Evolutionary conservation across 352 stramenopile genomes (phyloP), one percentile per base, ranked within the genome.

Genomic region (Pythium plurisporium): DNA sequence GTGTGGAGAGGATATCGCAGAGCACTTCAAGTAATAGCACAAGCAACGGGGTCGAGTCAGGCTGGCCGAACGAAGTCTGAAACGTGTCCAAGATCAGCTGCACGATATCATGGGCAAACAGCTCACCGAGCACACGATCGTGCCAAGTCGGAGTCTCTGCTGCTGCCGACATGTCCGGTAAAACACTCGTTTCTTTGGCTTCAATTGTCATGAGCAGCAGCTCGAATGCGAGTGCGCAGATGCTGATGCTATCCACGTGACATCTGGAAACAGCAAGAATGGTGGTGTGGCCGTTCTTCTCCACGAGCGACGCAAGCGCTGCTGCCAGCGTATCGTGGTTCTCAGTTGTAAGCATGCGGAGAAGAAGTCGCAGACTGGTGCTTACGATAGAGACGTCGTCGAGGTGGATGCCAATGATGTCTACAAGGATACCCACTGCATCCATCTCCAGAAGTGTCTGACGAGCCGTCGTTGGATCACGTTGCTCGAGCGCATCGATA

Each of bases 11-110:
- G 11, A 83, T 36, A 4, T 61, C 60, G 34, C 72, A 79, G 0
- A 83, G 44, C 37, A 81, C 40, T 44, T 62, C 50, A 2, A 83
- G 49, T 19, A 72, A 20, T 2, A 68, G 57, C 20, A 58, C 45
- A 7, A 79, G 31, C 15, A 76, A 31, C 17, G 23, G 3, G 5
- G 45, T 29, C 23, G 51, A 23, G n/a, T 67, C 51, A 7, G 15
- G 7, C 27, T 19, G 36, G 8, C n/a, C 12, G 14, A 25, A 23
- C 9, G 33, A 52, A 37, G 23, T 61, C 30, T 58, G 37, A 38
- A 66, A 66, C 12, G 51, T 33, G 31, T 60, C 50, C 14, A 66
- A 59, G 3, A 66, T n/a, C 2, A 66, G 19, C 6, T 25, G 34
- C 4, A 67, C 9, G n/a, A 61, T 27, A 8, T 43, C 52, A 14